Percentiles rank a stretch among this genome's conserved stretches.
phyloP scores from a whole-genome alignment of 192 early-diverging fungal genomes.

The Spizellomyces punctatus region DNA sequence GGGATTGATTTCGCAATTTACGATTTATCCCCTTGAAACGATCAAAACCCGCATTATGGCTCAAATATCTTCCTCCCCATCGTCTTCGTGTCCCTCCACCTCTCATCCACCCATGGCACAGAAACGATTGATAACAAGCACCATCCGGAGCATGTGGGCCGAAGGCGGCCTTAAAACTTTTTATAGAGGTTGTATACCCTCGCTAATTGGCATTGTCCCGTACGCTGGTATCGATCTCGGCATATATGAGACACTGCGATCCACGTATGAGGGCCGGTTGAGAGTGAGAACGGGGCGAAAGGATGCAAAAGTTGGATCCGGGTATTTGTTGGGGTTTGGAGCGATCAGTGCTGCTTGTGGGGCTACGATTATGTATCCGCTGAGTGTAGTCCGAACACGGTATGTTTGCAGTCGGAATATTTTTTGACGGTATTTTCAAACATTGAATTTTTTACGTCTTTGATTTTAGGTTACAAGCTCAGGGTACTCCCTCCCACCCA shows the following conservation, averaged over 20 bases:
- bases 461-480: slow-evolving; percentile 69
- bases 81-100: slow-evolving; percentile 2
- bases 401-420: slow-evolving; percentile 29
- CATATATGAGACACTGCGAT: slow-evolving; percentile 74
- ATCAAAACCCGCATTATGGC: slow-evolving; percentile 77
- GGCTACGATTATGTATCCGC: slow-evolving; percentile 73
- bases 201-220: slow-evolving; percentile 74
- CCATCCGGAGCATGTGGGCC: slow-evolving; percentile 62
- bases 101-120: not conserved
- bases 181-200: slow-evolving; percentile 62
- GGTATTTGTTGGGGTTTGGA: slow-evolving; percentile 64
- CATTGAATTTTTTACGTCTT: not conserved
- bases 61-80: slow-evolving; percentile 42
- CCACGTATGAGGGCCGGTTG: slow-evolving; percentile 53
- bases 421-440: not conserved
- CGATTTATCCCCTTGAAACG: slow-evolving; percentile 77
- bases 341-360: slow-evolving; percentile 69
- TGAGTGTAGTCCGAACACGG: slow-evolving; percentile 72
- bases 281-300: slow-evolving; percentile 24
- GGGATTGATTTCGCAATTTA: slow-evolving; percentile 71
- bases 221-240: slow-evolving; percentile 76
- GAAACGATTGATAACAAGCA: slow-evolving; percentile 44
- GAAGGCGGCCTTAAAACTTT: slow-evolving; percentile 65
- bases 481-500: slow-evolving; percentile 76
- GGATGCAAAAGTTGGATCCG: slow-evolving; percentile 28